phyloP scores from a whole-genome alignment of 2,329 filamentous ascomycete genomes.

The Colletotrichum scovillei region DNA sequence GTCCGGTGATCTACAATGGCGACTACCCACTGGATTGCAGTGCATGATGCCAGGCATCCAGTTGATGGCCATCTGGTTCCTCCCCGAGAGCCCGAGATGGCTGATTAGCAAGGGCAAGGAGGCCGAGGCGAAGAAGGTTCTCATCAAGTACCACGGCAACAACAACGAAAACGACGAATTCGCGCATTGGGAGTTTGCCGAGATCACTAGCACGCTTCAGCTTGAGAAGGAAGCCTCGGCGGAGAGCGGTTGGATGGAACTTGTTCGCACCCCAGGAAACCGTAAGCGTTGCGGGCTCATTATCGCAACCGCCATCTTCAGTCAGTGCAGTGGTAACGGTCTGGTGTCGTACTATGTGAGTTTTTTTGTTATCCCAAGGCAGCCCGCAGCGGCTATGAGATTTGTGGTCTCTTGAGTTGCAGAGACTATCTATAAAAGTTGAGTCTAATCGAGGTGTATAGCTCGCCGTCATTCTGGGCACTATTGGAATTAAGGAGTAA shows the following conservation, averaged over 20 bases:
- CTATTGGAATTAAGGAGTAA: constrained; percentile 31
- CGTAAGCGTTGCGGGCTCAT: constrained; percentile 37
- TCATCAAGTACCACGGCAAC: constrained; percentile 50
- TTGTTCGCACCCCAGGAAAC: constrained; percentile 47
- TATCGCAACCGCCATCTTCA: constrained; percentile 48
- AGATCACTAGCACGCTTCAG: constrained; percentile 51
- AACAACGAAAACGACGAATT: constrained; percentile 32
- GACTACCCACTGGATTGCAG: constrained; percentile 53
- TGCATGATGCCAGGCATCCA: constrained; percentile 56
- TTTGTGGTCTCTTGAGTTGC: too few relatives aligned
- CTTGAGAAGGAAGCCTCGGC: constrained; percentile 51
- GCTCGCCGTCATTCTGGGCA: constrained; percentile 8
- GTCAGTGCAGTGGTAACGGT: constrained; percentile 36
- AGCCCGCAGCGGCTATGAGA: too few relatives aligned
- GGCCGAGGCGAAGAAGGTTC: constrained; percentile 61
- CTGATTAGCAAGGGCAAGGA: constrained; percentile 61
- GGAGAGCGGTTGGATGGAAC: constrained; percentile 48
- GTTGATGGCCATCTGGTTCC: constrained; percentile 52
- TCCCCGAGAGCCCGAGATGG: constrained; percentile 72
- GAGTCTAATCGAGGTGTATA: too few relatives aligned
- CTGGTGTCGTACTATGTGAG: constrained; percentile 28
- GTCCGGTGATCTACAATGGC: constrained; percentile 58
- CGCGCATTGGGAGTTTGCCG: constrained; percentile 34
- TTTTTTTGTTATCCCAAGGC: not conserved
- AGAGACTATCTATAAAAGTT: too few relatives aligned